Conservation (phyloP, 768 basidiomycete genomes). For the Holtermannia corniformis region DNA sequence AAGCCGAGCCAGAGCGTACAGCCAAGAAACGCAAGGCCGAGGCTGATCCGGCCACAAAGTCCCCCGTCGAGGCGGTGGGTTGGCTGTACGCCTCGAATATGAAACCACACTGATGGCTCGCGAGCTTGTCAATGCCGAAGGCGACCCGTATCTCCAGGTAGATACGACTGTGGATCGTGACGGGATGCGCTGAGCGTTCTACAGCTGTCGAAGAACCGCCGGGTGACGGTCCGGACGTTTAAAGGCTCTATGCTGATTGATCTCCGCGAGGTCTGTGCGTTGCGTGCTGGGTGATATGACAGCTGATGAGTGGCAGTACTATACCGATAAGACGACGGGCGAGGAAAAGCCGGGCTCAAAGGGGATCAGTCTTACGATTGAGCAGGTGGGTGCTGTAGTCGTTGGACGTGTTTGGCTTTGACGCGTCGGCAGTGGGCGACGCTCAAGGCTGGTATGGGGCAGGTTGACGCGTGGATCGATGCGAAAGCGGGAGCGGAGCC, state of each 20-base stretch:
- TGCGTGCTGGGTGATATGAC: background rate
- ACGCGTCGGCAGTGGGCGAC: slow-evolving; percentile 15
- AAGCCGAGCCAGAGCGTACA: too few species aligned
- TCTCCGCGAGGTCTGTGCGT: slow-evolving; percentile 32
- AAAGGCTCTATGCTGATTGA: slow-evolving; percentile 31
- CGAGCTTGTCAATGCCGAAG: too few species aligned
- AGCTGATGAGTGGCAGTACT: slow-evolving; percentile 18
- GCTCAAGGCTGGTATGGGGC: slow-evolving; percentile 17
- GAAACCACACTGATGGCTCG: too few species aligned
- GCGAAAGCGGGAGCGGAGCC: too few species aligned
- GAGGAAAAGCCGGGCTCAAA: slow-evolving; percentile 36
- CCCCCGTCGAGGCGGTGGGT: too few species aligned
- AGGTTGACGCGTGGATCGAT: slow-evolving; percentile 23
- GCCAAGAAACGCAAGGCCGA: too few species aligned
- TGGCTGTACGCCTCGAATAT: too few species aligned
- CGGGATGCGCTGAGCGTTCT: too few species aligned
- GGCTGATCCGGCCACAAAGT: too few species aligned
- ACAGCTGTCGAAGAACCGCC: slow-evolving; percentile 22
- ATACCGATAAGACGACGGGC: slow-evolving; percentile 35
- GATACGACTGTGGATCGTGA: too few species aligned
- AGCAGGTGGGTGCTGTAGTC: slow-evolving; percentile 21
- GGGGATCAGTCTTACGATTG: slow-evolving; percentile 28
- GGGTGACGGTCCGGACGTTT: slow-evolving; percentile 34
- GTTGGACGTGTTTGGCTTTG: background rate
- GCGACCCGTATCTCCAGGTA: too few species aligned